Conservation (phyloP, 2,329 filamentous ascomycete species). For the Fusarium goolgardi region DNA sequence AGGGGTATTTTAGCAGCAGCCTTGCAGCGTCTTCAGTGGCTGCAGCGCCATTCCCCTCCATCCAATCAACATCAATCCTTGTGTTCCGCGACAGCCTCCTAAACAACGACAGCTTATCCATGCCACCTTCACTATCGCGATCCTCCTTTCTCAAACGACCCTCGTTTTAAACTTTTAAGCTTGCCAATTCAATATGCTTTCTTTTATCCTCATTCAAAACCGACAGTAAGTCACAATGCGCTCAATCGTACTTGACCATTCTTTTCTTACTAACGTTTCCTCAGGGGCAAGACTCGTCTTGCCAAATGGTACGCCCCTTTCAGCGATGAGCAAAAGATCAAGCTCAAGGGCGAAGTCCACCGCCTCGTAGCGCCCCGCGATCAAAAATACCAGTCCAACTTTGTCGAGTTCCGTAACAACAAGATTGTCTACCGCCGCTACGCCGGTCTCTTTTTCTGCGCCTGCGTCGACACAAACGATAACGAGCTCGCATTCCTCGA, state of each 20-base stretch:
- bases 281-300: conserved; percentile 94
- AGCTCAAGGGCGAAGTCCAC: conserved; percentile 98
- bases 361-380: conserved; percentile 96
- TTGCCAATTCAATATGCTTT: conserved; percentile 66
- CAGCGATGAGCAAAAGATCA: conserved; percentile 98
- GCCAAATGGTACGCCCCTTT: conserved; percentile 99
- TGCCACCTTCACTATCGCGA: conserved; percentile 27
- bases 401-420: conserved; percentile 94
- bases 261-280: conserved; percentile 5
- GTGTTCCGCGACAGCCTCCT: conserved; percentile 38
- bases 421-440: conserved; percentile 98
- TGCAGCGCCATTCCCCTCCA: not conserved
- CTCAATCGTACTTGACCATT: not conserved
- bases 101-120: conserved; percentile 34
- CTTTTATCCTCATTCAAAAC: conserved; percentile 91
- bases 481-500: conserved; percentile 97
- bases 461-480: conserved; percentile 98
- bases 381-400: conserved; percentile 99
- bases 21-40: conserved; percentile 27
- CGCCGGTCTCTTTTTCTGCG: conserved; percentile 98
- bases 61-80: conserved; percentile 28
- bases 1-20: conserved; percentile 20
- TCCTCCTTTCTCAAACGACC: conserved; percentile 17
- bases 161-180: conserved; percentile 7
- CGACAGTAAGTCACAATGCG: conserved; percentile 71